Evolutionary conservation across 257 asterid species (phyloP), one percentile per base, ranked within the genome.

Genomic region (Fraxinus anomala): DNA sequence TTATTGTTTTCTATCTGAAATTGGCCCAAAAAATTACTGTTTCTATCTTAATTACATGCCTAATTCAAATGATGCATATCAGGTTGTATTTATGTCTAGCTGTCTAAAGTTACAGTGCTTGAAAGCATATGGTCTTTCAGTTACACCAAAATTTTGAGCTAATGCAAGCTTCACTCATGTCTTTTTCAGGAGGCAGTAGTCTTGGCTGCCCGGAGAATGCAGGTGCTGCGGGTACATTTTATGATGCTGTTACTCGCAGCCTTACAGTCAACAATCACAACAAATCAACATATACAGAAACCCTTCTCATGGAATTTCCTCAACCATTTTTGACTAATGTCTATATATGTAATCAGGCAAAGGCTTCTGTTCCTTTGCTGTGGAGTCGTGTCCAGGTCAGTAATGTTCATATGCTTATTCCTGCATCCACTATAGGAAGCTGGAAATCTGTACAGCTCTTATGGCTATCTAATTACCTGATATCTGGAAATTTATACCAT

Each of bases 301-400:
- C 99, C 11, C 97, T 96, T 80, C 91, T 96, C 54, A 81, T 94
- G 94, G 97, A 90, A 79, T 94, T 96, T 80, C 97, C 97, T 77
- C 95, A 92, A 85, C 99, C 98, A 66, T 91, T 91, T 79, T 77
- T 94, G 82, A 89, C 98, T 19, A 96, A 96, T 87, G 96, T 96
- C 49, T 91, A 96, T 76, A 86, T 96, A 76, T 80, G 80, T 83
- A 89, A 96, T 83, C 89, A 76, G 79, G 98, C 98, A 72, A 93
- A 87, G 89, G 98, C 97, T 85, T 89, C 98, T 61, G 96, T 94
- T 59, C 99, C 99, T 73, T 86, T 96, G 90, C 88, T 94, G 44
- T 96, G 99, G 99, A 96, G 99, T 80, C 99, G 99, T 5, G 98
- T 94, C 80, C 98, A 96, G 97, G 99, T 94, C 59, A 14, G 85